Evolutionary conservation across 768 basidiomycete genomes (phyloP), one percentile per base, ranked within the genome.

Genomic region (Auricularia sp.): DNA sequence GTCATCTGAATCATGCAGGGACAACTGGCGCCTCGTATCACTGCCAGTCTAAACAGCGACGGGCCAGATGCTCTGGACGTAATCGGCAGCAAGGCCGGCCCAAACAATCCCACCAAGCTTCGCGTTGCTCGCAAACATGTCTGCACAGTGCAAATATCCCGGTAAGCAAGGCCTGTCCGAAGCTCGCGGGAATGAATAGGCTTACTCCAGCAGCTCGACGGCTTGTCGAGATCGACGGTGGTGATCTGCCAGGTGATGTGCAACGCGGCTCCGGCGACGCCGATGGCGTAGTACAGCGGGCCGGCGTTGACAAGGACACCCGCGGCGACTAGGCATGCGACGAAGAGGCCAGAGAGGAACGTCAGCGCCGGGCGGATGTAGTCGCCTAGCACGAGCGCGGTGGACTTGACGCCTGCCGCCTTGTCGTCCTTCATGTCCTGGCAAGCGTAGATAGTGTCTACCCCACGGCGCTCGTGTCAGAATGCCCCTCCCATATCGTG

Each of bases 391-490:
- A 89, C 79, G 54, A 91, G 81, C 0, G 90, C 89, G 33, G 88
- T 91, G 6, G 88, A 91, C 66, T 85, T 83, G 47, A 91, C 84
- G n/a, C 87, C 87, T 64, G 83, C 85, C 62, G 83, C 80, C 47
- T 85, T 73, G 73, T 92, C 90, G 75, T 91, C 90, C 64, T 79
- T 74, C 64, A 87, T 85, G 73, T 92, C 90, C 77, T 90, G 83
- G 72, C 87, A 90, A 18, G 88, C 89, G 71, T 92, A 92, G 66
- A 88, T 85, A 7, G 87, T 87, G 72, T 89, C 81, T 73, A 21
- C 16, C 11, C 2, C 36, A 13, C 18, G 2, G 37, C 10, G 13
- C 54, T 66, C 8, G 39, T 33, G 34, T 16, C 36, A 54, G 54
- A 29, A 29, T 29, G 29, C 29, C 29, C 0, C 29, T 29, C 29